Percentiles rank a stretch among this genome's conserved stretches.
phyloP scores from a whole-genome alignment of 306 rosid species.

The Dryas drummondii region DNA sequence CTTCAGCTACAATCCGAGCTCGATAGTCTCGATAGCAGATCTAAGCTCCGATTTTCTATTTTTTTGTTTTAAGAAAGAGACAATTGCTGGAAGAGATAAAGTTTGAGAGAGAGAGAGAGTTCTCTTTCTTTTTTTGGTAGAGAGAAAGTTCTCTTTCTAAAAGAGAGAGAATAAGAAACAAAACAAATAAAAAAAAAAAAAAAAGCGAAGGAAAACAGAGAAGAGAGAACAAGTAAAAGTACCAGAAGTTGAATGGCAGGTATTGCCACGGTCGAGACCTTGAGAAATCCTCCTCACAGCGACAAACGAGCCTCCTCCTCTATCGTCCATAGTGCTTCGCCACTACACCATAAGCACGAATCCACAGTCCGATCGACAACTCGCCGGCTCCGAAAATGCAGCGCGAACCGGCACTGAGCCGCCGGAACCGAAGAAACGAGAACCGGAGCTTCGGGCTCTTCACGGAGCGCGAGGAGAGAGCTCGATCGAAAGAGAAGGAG shows the following conservation, averaged over 20 bases:
- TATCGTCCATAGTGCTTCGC: conserved; percentile 62
- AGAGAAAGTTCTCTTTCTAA: conserved; percentile 6
- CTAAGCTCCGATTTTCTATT: conserved; percentile 22
- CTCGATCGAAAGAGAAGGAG: background rate
- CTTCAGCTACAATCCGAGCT: conserved; percentile 19
- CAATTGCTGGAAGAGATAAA: conserved; percentile 5
- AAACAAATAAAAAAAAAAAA: background rate
- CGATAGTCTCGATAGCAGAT: conserved; percentile 43
- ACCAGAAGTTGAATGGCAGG: conserved; percentile 91
- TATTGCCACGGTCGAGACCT: conserved; percentile 78
- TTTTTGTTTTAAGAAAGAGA: background rate
- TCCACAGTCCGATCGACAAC: conserved; percentile 12
- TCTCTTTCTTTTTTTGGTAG: background rate
- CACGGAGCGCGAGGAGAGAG: conserved; percentile 22
- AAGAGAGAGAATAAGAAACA: conserved; percentile 15
- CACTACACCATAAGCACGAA: conserved; percentile 17
- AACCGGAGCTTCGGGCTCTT: conserved; percentile 13
- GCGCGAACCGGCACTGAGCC: background rate
- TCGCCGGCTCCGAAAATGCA: background rate
- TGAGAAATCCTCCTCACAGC: conserved; percentile 97
- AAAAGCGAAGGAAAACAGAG: conserved; percentile 13
- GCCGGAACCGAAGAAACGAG: conserved; percentile 15
- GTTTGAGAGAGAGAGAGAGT: conserved; percentile 20
- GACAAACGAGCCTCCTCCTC: conserved; percentile 90
- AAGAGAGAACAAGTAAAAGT: conserved; percentile 5